Evolutionary conservation across 305 asterid species (phyloP).

Genomic region (Solanum hybrid): DNA sequence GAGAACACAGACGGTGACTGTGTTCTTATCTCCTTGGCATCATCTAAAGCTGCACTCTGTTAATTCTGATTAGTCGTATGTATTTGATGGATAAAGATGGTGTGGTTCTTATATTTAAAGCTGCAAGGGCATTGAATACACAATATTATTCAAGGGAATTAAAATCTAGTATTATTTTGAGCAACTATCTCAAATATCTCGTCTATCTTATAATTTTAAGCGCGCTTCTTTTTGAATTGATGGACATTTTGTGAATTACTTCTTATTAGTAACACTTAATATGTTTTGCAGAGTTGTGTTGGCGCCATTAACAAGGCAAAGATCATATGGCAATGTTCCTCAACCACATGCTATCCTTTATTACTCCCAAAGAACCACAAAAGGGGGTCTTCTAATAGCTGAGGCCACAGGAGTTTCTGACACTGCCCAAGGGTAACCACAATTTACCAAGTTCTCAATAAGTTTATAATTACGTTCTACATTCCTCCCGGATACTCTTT

Average conservation of each 20-base stretch:
- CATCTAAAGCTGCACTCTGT: background rate
- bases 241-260: background rate
- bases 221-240: background rate
- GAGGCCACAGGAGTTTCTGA: constrained; percentile 45
- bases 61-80: background rate
- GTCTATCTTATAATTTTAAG: background rate
- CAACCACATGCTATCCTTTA: constrained; percentile 50
- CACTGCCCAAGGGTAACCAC: constrained; percentile 37
- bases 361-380: constrained; percentile 44
- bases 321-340: constrained; percentile 40
- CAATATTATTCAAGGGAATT: background rate
- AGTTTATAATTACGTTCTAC: background rate
- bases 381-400: constrained; percentile 40
- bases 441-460: background rate
- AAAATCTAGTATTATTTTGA: background rate
- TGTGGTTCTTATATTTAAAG: background rate
- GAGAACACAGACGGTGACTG: background rate
- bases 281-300: background rate
- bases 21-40: background rate
- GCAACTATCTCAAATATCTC: background rate
- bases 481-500: background rate
- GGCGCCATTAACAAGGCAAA: constrained; percentile 47
- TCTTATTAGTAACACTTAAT: background rate
- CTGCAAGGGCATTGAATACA: background rate
- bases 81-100: background rate